phyloP scores from a whole-genome alignment of 108 stramenopile genomes.

The Cyclostephanos tholiformis region DNA sequence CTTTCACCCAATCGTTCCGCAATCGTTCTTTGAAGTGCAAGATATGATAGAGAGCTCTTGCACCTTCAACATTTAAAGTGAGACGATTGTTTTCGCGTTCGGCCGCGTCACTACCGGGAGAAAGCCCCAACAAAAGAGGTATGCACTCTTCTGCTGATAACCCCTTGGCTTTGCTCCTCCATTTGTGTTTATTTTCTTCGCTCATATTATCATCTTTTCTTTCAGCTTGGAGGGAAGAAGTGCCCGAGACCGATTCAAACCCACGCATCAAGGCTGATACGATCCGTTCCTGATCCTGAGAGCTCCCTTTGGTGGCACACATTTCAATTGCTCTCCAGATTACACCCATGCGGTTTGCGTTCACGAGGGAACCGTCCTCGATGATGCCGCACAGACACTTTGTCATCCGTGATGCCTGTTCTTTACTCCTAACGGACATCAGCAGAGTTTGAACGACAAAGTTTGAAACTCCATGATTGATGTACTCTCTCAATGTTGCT shows the following conservation, averaged over 20 bases:
- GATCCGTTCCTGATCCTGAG: conserved; percentile 64
- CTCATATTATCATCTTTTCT: conserved; percentile 8
- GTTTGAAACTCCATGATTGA: conserved; percentile 75
- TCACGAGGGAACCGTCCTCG: conserved; percentile 63
- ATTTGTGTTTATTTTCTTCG: conserved; percentile 46
- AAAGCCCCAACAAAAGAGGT: conserved; percentile 55
- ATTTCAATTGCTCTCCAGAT: conserved; percentile 83
- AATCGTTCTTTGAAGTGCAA: conserved; percentile 75
- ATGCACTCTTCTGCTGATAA: conserved; percentile 67
- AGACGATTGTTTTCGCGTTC: conserved; percentile 44
- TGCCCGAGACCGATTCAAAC: conserved; percentile 42
- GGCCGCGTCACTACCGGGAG: conserved; percentile 29
- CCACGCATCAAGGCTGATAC: conserved; percentile 68
- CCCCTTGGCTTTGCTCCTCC: conserved; percentile 63
- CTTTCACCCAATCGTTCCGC: conserved; percentile 62
- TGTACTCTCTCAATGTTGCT: conserved; percentile 71
- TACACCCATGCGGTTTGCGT: conserved; percentile 56
- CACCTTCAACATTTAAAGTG: conserved; percentile 63
- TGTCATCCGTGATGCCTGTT: conserved; percentile 63
- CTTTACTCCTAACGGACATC: conserved; percentile 56
- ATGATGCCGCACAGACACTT: conserved; percentile 62
- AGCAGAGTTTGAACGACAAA: conserved; percentile 81
- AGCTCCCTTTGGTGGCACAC: conserved; percentile 60
- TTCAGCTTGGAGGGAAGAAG: conserved; percentile 1
- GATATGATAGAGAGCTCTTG: conserved; percentile 71